Percentiles rank a stretch among this genome's conserved stretches.
Evolutionary conservation across 257 asterid species (phyloP).

Genomic region (Forsythia viridissima): DNA sequence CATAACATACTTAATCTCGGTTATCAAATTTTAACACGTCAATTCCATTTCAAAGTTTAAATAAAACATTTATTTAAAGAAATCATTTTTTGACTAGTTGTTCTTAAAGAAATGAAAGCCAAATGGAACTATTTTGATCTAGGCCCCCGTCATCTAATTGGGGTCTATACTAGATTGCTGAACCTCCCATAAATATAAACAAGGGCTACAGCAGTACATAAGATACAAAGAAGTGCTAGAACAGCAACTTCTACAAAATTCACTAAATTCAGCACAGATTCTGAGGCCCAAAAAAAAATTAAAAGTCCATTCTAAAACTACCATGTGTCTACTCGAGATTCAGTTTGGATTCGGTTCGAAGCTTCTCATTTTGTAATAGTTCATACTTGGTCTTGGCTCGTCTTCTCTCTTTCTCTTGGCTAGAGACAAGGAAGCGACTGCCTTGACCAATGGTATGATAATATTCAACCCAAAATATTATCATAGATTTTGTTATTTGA

Average conservation of each 20-base stretch:
- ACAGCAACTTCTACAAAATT: background rate
- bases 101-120: background rate
- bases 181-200: background rate
- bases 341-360: background rate
- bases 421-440: background rate
- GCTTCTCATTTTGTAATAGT: background rate
- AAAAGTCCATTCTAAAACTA: too few relatives aligned
- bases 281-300: background rate
- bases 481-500: too few relatives aligned
- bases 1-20: too few relatives aligned
- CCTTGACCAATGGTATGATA: background rate
- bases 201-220: background rate
- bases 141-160: background rate
- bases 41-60: too few relatives aligned
- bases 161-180: background rate
- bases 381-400: background rate
- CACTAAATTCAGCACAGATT: too few relatives aligned
- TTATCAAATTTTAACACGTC: too few relatives aligned
- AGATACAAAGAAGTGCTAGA: background rate
- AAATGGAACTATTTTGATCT: background rate
- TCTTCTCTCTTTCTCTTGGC: background rate
- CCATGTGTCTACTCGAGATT: background rate
- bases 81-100: too few relatives aligned
- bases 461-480: too few relatives aligned
- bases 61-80: too few relatives aligned